Conservation (phyloP, 805 yeast genomes). For the Scheffersomyces ergatensis region DNA sequence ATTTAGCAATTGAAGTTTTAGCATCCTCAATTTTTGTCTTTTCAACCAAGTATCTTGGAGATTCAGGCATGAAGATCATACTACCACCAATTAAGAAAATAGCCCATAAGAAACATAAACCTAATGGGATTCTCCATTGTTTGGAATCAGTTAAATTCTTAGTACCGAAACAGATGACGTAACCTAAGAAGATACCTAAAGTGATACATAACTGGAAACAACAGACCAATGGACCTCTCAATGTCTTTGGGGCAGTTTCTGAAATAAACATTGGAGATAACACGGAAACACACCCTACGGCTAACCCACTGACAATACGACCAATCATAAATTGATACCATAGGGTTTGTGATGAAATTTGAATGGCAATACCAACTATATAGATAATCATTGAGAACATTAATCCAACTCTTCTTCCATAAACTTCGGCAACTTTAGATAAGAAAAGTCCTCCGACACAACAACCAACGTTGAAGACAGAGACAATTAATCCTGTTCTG, state of each 20-base stretch:
- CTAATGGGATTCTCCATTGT: conserved; percentile 70
- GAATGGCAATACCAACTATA: conserved; percentile 59
- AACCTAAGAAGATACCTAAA: conserved; percentile 68
- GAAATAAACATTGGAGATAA: conserved; percentile 65
- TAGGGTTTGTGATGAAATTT: conserved; percentile 48
- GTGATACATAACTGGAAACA: conserved; percentile 71
- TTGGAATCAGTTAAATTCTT: conserved; percentile 44
- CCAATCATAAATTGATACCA: conserved; percentile 71
- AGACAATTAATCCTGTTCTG: conserved; percentile 51
- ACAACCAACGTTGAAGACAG: conserved; percentile 67
- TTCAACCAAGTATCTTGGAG: conserved; percentile 63
- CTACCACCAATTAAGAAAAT: conserved; percentile 45
- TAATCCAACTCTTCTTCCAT: conserved; percentile 60
- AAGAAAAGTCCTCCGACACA: conserved; percentile 67
- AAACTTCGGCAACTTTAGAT: conserved; percentile 54
- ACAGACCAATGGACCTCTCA: conserved; percentile 71
- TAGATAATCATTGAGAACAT: conserved; percentile 54
- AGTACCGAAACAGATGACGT: conserved; percentile 65
- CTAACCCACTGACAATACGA: conserved; percentile 64
- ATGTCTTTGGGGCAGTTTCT: conserved; percentile 66
- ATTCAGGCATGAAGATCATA: conserved; percentile 66
- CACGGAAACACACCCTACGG: conserved; percentile 71
- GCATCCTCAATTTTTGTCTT: conserved; percentile 52
- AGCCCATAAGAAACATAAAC: conserved; percentile 55
- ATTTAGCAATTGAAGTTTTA: conserved; percentile 49